Percentiles rank a stretch among this genome's conserved stretches.
Conservation (phyloP, 768 basidiomycete species). For the Pleurotus pulmonarius region DNA sequence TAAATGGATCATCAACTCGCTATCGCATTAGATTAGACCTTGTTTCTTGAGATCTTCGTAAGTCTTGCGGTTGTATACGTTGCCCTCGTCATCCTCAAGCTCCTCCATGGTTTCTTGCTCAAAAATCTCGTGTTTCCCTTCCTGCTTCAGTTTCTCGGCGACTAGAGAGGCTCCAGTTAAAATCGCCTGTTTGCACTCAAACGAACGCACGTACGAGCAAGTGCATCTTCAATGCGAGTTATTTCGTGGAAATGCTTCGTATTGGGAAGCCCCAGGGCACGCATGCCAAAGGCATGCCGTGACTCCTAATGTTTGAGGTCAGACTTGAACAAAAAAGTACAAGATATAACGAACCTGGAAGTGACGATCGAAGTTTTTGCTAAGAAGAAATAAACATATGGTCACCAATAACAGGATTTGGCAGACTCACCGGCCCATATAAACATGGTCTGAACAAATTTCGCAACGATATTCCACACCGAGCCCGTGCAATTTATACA, state of each 20-base stretch:
- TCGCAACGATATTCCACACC: slow-evolving; percentile 98
- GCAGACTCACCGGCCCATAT: slow-evolving; percentile 81
- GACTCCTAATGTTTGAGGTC: slow-evolving; percentile 59
- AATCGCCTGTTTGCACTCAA: background rate
- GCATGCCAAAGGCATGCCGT: slow-evolving; percentile 97
- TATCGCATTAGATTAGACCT: slow-evolving; percentile 62
- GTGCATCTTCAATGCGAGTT: slow-evolving; percentile 93
- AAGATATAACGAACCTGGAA: slow-evolving; percentile 61
- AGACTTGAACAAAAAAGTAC: background rate
- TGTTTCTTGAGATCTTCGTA: slow-evolving; percentile 97
- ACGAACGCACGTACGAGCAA: slow-evolving; percentile 64
- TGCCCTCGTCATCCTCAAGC: slow-evolving; percentile 96
- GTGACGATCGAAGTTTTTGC: slow-evolving; percentile 95
- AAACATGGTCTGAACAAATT: slow-evolving; percentile 94
- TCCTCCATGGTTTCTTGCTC: slow-evolving; percentile 97
- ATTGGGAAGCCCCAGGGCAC: slow-evolving; percentile 93
- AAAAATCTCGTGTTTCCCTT: slow-evolving; percentile 92
- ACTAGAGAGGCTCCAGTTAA: slow-evolving; percentile 42
- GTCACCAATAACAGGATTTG: background rate
- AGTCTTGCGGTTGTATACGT: slow-evolving; percentile 98
- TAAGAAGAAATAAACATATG: slow-evolving; percentile 20
- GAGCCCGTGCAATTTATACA: slow-evolving; percentile 96
- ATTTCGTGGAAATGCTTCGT: slow-evolving; percentile 99
- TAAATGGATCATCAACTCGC: background rate
- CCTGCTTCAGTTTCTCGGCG: slow-evolving; percentile 95